A percentile compares a stretch with the other conserved stretches of the same genome.
These are phyloP conservation scores for Exophiala lecanii-corni DNA, from an alignment of 2,329 filamentous ascomycete genomes.

Conservation along the genomic window DNA sequence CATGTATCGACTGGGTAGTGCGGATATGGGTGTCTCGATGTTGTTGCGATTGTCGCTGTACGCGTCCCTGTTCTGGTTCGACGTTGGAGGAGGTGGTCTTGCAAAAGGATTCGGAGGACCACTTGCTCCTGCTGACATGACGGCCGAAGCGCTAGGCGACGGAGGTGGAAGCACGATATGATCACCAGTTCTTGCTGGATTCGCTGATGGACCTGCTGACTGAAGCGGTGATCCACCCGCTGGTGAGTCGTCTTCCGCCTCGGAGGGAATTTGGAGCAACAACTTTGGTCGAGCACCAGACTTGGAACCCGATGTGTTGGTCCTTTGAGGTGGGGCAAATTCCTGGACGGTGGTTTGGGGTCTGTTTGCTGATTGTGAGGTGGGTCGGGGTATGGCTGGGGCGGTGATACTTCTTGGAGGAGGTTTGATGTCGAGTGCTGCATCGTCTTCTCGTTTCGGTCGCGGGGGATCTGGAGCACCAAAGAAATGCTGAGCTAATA, in stretches of 20 bases:
- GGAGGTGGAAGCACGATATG: constrained; percentile 83
- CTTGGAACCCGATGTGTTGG: constrained; percentile 63
- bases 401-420: constrained; percentile 43
- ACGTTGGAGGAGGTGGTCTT: constrained; percentile 68
- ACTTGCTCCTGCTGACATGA: constrained; percentile 84
- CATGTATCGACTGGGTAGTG: constrained; percentile 85
- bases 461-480: constrained; percentile 52
- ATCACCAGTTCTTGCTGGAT: constrained; percentile 33
- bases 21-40: constrained; percentile 80
- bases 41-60: constrained; percentile 34
- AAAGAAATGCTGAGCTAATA: constrained; percentile 77
- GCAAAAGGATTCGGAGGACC: constrained; percentile 96
- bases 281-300: constrained; percentile 68
- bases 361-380: constrained; percentile 47
- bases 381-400: constrained; percentile 32
- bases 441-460: constrained; percentile 50
- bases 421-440: constrained; percentile 41
- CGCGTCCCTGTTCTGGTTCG: constrained; percentile 39
- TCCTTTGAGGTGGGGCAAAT: constrained; percentile 67
- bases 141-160: constrained; percentile 78
- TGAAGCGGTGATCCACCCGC: constrained; percentile 63
- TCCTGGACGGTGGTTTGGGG: constrained; percentile 56
- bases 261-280: constrained; percentile 92
- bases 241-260: constrained; percentile 73
- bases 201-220: constrained; percentile 42